These are phyloP conservation scores for Beauveria sp. DNA, from an alignment of 2,329 filamentous ascomycete species.

Conservation along the genomic window DNA sequence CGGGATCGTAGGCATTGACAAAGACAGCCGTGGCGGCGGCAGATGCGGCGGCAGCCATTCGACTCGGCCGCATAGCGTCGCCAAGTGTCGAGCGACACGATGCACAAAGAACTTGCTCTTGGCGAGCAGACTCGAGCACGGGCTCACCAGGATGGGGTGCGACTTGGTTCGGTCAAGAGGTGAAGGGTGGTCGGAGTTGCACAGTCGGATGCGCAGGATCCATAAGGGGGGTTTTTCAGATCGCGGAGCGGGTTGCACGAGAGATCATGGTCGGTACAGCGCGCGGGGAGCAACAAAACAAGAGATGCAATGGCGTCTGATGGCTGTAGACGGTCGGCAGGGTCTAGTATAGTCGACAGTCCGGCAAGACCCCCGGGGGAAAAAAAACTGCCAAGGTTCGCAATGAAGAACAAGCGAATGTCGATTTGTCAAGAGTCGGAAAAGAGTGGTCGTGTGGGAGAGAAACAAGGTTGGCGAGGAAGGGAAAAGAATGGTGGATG, in stretches of 20 bases:
- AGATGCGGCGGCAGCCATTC: conserved; percentile 7
- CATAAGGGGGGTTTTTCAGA: conserved; percentile 3
- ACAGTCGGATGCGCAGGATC: conserved; percentile 5
- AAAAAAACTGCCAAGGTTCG: background rate
- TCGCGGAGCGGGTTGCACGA: background rate
- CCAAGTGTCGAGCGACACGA: conserved; percentile 1
- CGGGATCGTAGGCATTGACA: conserved; percentile 3
- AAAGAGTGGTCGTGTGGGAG: background rate
- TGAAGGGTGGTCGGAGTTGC: background rate
- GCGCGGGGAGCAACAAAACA: background rate
- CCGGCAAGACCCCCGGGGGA: background rate
- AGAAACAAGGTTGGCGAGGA: conserved; percentile 4
- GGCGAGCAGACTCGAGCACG: background rate
- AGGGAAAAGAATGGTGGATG: background rate
- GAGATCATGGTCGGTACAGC: background rate
- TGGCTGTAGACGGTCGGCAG: background rate
- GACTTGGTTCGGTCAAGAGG: background rate
- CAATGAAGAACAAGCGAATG: background rate
- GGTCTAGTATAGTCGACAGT: background rate
- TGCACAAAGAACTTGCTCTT: background rate
- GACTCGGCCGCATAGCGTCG: conserved; percentile 9
- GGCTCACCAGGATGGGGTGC: background rate
- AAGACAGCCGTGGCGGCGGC: conserved; percentile 4
- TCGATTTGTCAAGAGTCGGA: background rate
- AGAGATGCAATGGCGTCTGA: background rate